Percentiles rank a stretch among this genome's conserved stretches.
These are phyloP conservation scores for Auricularia cornea DNA, from an alignment of 768 basidiomycete species.

Conservation along the genomic window DNA sequence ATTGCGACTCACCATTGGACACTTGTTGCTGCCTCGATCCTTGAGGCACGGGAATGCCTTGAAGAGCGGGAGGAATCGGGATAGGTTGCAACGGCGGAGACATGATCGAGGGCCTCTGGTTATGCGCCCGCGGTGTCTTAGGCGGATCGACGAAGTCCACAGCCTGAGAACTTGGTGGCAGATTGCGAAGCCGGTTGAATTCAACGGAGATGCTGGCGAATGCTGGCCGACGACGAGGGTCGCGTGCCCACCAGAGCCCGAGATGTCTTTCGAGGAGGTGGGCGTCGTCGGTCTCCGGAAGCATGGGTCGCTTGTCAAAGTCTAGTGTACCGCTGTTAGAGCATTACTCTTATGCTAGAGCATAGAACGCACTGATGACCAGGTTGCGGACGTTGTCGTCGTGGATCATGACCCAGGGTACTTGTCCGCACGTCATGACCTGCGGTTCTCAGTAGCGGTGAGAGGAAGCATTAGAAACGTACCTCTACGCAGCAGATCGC, in stretches of 20 bases:
- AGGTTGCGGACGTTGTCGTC: neutral
- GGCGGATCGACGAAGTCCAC: neutral
- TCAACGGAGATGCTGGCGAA: neutral
- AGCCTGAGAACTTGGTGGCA: neutral
- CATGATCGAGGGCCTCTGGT: neutral
- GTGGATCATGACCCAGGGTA: neutral
- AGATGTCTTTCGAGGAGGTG: neutral
- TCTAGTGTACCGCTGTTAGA: neutral
- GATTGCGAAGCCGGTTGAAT: neutral
- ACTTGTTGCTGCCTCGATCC: no score
- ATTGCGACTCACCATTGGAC: neutral
- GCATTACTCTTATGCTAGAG: no score
- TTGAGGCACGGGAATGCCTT: no score
- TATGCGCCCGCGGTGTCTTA: neutral
- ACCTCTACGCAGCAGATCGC: conserved; percentile 18
- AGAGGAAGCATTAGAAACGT: neutral
- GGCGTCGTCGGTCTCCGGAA: neutral
- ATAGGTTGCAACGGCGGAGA: neutral
- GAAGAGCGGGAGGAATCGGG: neutral
- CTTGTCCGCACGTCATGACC: neutral
- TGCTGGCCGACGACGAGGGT: neutral
- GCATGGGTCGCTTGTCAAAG: neutral
- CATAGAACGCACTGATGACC: neutral
- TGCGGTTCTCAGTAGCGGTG: neutral
- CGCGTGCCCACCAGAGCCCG: neutral